phyloP scores from a whole-genome alignment of 2,329 filamentous ascomycete species.

The Eutypa lata region DNA sequence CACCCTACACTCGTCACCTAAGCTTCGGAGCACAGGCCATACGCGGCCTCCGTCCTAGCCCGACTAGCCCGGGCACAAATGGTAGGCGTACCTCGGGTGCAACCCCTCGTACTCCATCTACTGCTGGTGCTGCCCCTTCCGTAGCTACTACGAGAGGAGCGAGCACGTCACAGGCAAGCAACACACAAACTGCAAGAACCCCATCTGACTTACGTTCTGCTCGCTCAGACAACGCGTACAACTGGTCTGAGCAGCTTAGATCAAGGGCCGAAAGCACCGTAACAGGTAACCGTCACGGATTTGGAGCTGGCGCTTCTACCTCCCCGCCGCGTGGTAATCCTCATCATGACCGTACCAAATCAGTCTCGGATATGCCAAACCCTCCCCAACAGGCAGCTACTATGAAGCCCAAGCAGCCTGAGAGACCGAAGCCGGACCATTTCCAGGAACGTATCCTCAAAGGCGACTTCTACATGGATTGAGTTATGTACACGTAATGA shows the following conservation, averaged over 20 bases:
- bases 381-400: slow-evolving; percentile 51
- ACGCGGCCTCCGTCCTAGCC: slow-evolving; percentile 61
- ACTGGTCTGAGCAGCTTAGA: slow-evolving; percentile 95
- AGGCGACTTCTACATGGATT: slow-evolving; percentile 98
- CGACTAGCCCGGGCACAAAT: slow-evolving; percentile 59
- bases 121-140: slow-evolving; percentile 31
- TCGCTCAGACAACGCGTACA: slow-evolving; percentile 86
- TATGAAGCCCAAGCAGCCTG: slow-evolving; percentile 41
- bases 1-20: slow-evolving; percentile 78
- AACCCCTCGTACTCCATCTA: slow-evolving; percentile 26
- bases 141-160: slow-evolving; percentile 31
- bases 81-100: slow-evolving; percentile 47
- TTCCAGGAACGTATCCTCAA: slow-evolving; percentile 97
- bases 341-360: slow-evolving; percentile 66
- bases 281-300: slow-evolving; percentile 52
- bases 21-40: slow-evolving; percentile 85
- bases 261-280: slow-evolving; percentile 82
- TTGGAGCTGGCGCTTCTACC: slow-evolving; percentile 41
- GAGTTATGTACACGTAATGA: slow-evolving; percentile 23
- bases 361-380: slow-evolving; percentile 61
- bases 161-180: slow-evolving; percentile 55
- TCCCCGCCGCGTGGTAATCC: slow-evolving; percentile 41
- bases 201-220: slow-evolving; percentile 62
- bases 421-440: slow-evolving; percentile 75
- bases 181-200: slow-evolving; percentile 52